Base-by-base conservation (phyloP, 1,284 basidiomycete species). In the Testicularia cyperi region DNA sequence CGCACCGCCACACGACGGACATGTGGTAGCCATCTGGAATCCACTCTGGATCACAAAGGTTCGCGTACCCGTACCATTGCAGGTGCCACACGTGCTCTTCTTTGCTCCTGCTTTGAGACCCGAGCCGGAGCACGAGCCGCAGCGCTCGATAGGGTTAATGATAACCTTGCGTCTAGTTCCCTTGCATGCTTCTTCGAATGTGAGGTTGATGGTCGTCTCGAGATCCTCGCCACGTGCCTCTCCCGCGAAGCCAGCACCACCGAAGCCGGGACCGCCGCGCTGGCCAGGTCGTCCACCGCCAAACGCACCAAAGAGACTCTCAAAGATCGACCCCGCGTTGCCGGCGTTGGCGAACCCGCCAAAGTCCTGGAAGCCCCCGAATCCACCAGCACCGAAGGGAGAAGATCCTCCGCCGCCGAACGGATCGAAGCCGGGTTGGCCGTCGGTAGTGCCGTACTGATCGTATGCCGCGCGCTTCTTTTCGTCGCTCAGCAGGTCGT, bases 1-100 rank as follows among this genome's bases (percentile, higher is more conserved):
- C 13, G 83, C 81, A n/a, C 95, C 95, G 19, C 83, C 81, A 78
- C 95, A 99, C 19, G 83, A 78, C 40, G 82, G 81, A 78, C 95
- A 99, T 19, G 91, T 92, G 65, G 86, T 89, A 10, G 92, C 87
- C 91, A 99, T 95, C 77, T 92, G 89, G 84, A 98, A 98, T 14
- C 95, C 95, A 75, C 83, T 86, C 77, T 92, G 87, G 68, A 98
- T 85, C 44, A 92, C 87, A 78, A 90, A 97, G 12, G 91, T 90
- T 75, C 86, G 84, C 32, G 87, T 86, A 20, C 95, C 95, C 10
- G 87, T 84, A 34, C 95, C 95, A 40, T 85, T 83, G 78, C 95
- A 99, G 30, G 85, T 79, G 33, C 80, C 75, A 78, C 95, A 99
- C 18, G 85, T 85, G 42, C 83, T 82, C 70, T 88, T 84, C 79